Evolutionary conservation across 805 yeast species (phyloP).

Genomic region (Candida nanaspora): DNA sequence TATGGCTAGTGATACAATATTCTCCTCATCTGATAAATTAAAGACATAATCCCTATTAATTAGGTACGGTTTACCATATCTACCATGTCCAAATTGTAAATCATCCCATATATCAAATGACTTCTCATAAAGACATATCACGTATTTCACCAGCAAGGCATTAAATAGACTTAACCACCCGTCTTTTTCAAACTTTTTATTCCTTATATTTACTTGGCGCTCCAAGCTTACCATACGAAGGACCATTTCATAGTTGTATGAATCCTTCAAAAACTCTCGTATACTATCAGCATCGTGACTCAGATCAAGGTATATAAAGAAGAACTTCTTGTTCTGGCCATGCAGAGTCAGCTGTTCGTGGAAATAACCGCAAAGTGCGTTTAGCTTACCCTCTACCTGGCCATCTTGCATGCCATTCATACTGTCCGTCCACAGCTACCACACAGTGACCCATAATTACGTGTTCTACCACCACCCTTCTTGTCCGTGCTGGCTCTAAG

Average conservation of each 20-base stretch:
- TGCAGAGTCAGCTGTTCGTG: no score
- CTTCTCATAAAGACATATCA: slow-evolving; percentile 28
- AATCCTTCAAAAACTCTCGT: slow-evolving; percentile 14
- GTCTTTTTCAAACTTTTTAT: slow-evolving; percentile 28
- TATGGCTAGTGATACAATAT: slow-evolving; percentile 39
- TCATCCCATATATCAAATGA: slow-evolving; percentile 7
- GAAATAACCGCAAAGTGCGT: no score
- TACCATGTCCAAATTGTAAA: slow-evolving; percentile 24
- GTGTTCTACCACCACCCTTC: no score
- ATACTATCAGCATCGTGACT: background rate
- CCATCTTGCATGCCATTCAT: no score
- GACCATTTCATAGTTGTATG: slow-evolving; percentile 40
- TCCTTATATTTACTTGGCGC: slow-evolving; percentile 34
- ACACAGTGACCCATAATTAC: no score
- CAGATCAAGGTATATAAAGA: slow-evolving; percentile 7
- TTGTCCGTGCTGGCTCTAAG: no score
- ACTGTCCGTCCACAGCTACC: no score
- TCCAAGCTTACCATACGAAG: slow-evolving; percentile 38
- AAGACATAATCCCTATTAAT: slow-evolving; percentile 29
- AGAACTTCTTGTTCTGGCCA: no score
- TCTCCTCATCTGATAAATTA: slow-evolving; percentile 55
- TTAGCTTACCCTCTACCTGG: no score
- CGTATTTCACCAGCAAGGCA: slow-evolving; percentile 35
- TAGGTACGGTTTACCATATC: slow-evolving; percentile 53
- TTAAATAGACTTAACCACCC: slow-evolving; percentile 35